These are phyloP conservation scores for Aspergillus puulaauensis DNA, from an alignment of 2,329 filamentous ascomycete species.

Conservation along the genomic window DNA sequence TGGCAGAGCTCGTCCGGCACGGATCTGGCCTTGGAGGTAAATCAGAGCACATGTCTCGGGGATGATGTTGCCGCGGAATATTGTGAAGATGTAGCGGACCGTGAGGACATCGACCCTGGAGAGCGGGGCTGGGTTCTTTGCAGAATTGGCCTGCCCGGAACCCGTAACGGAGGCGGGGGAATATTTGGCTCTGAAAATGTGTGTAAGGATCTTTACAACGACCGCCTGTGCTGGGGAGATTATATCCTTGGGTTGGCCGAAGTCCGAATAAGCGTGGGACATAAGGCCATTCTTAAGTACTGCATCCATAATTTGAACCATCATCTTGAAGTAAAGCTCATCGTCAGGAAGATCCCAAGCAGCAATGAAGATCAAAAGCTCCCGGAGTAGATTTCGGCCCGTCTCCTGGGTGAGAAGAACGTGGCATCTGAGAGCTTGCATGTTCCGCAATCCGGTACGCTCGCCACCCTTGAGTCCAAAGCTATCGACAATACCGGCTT, in stretches of 20 bases:
- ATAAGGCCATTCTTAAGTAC: constrained; percentile 86
- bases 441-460: constrained; percentile 64
- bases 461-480: constrained; percentile 67
- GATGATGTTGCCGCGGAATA: constrained; percentile 88
- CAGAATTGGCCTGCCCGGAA: constrained; percentile 52
- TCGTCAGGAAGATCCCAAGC: constrained; percentile 95
- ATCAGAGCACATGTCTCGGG: constrained; percentile 94
- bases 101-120: constrained; percentile 61
- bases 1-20: constrained; percentile 70
- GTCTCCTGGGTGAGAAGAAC: constrained; percentile 87
- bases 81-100: constrained; percentile 87
- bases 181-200: constrained; percentile 73
- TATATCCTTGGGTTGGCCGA: constrained; percentile 91
- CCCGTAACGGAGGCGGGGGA: constrained; percentile 48
- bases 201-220: constrained; percentile 83
- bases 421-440: constrained; percentile 87
- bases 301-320: constrained; percentile 91
- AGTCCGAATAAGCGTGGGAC: constrained; percentile 87
- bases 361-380: constrained; percentile 92
- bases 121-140: constrained; percentile 57
- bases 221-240: constrained; percentile 94
- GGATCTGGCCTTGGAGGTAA: constrained; percentile 87
- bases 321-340: constrained; percentile 93
- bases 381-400: constrained; percentile 82
- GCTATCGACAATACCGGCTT: constrained; percentile 87